Evolutionary conservation across 2,329 filamentous ascomycete genomes (phyloP).

Genomic region (Exophiala xenobiotica): DNA sequence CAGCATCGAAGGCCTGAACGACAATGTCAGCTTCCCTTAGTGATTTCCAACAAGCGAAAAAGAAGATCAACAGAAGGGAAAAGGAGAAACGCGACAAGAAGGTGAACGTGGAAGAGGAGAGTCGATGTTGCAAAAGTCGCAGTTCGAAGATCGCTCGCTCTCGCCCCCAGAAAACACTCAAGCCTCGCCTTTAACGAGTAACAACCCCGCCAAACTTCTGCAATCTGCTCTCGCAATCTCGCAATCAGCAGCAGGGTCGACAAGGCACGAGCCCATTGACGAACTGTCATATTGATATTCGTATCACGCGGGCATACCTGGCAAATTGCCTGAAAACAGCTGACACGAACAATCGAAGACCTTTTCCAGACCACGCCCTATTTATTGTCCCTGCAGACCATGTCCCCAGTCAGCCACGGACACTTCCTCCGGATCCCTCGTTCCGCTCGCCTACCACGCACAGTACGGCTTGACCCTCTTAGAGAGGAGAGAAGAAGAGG

Average conservation of each 20-base stretch:
- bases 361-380: neutral
- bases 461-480: too few species aligned
- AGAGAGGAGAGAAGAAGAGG: neutral
- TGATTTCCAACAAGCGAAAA: neutral
- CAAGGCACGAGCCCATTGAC: slow-evolving; percentile 7
- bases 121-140: too few species aligned
- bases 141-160: neutral
- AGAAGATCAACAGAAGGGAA: slow-evolving; percentile 2
- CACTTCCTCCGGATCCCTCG: neutral
- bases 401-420: neutral
- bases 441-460: neutral
- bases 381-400: neutral
- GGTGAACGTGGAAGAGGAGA: too few species aligned
- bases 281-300: neutral
- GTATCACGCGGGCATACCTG: slow-evolving; percentile 8
- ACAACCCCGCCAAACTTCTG: neutral
- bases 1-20: neutral
- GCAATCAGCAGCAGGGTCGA: slow-evolving; percentile 4
- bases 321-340: too few species aligned
- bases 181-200: too few species aligned
- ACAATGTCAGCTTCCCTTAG: neutral
- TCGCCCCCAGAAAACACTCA: neutral
- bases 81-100: neutral
- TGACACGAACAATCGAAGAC: neutral
- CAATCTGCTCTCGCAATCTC: neutral